Percentiles rank a stretch among this genome's conserved stretches.
These are phyloP conservation scores for Aspergillus pseudonomiae DNA, from an alignment of 2,329 filamentous ascomycete genomes.

Conservation along the genomic window DNA sequence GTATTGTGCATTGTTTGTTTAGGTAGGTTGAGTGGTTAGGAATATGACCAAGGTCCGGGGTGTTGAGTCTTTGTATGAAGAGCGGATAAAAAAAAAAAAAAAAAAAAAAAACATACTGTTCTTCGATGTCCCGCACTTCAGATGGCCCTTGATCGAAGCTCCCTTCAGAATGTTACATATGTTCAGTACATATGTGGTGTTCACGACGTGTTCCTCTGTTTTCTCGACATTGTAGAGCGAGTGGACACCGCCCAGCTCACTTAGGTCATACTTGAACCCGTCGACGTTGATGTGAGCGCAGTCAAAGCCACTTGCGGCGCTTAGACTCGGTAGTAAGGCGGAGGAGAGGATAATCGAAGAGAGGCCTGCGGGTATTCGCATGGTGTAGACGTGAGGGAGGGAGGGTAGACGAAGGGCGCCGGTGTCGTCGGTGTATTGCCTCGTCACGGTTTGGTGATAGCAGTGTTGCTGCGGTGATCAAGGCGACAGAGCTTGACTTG, in stretches of 20 bases:
- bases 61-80: not conserved
- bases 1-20: not conserved
- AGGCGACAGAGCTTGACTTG: not conserved
- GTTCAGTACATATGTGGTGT: conserved; percentile 43
- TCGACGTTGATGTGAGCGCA: conserved; percentile 41
- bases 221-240: conserved; percentile 35
- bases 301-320: conserved; percentile 38
- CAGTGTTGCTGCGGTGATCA: not conserved
- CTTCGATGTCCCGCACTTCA: conserved; percentile 38
- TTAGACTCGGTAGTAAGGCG: conserved; percentile 30
- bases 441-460: not conserved
- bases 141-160: conserved; percentile 27
- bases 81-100: not conserved
- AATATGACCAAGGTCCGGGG: not conserved
- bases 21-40: not conserved
- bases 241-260: conserved; percentile 42
- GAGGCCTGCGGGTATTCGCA: conserved; percentile 35
- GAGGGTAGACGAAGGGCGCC: conserved; percentile 3
- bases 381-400: conserved; percentile 20
- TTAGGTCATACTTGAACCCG: conserved; percentile 44
- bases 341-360: conserved; percentile 32
- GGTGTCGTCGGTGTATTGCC: not conserved
- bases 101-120: conserved; percentile 33
- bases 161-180: conserved; percentile 37
- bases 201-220: conserved; percentile 30